Evolutionary conservation across 192 early-diverging fungal genomes (phyloP), one percentile per base, ranked within the genome.

Genomic region (Coemansia sp.): DNA sequence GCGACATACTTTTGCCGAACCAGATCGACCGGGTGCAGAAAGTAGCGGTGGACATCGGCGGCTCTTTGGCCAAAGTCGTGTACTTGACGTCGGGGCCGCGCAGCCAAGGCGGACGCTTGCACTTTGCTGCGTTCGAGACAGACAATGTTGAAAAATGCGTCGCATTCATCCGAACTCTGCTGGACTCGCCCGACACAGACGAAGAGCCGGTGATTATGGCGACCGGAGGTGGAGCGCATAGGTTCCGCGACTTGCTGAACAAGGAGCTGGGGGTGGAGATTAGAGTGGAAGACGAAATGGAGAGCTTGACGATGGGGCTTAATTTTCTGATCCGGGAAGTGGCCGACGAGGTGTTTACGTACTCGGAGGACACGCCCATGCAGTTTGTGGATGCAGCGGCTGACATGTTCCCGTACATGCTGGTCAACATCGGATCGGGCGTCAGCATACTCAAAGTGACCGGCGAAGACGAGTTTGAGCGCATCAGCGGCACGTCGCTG

Each of bases 401-500:
- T 19, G 86, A 91, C 40, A 74, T 89, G 44, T 98, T 91, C 69
- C 96, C 96, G 23, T 96, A 95, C 78, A 87, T 98, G 87, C 78
- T 98, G 60, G 95, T 97, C 31, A 98, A 98, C 61, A 96, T 98
- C 61, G 96, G 96, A 21, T 95, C 94, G 25, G 96, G 96, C 46
- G 96, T 98, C 57, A 91, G 88, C 65, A 95, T 98, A 38, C 71
- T 98, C 47, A 96, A 97, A 75, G 96, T 98, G 25, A 94, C 93
- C 2, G 86, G 89, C 48, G 87, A 91, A 20, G 87, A 87, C 71
- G 80, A 89, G 52, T 96, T 87, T 64, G 92, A 93, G 67, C 88
- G 96, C 37, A 94, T 98, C 62, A 90, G 88, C 69, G 94, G 93
- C 58, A 89, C 89, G 36, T 91, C 87, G 53, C 78, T 98, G 59